Evolutionary conservation across 306 rosid genomes (phyloP), one percentile per base, ranked within the genome.

Genomic region (Rubus parviflorus): DNA sequence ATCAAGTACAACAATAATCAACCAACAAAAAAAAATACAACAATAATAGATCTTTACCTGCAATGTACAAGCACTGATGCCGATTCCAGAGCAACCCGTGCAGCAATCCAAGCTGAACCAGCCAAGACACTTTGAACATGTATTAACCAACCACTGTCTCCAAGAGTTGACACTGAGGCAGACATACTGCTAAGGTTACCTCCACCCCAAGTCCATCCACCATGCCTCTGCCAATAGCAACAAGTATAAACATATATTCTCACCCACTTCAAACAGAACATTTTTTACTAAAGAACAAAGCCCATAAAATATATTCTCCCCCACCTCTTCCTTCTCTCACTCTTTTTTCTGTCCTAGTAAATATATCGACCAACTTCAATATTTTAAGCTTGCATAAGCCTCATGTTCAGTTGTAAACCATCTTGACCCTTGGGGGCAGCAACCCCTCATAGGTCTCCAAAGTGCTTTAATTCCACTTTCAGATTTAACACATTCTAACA

Each of bases 131-230:
- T 88, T 66, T 95, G 99, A 77, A 95, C 86, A 71, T 92, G 97
- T 80, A 86, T 88, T 80, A 95, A 75, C 99, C 99, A 95, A 70
- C 97, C 99, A 87, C 91, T 90, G 82, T 95, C 97, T 80, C 97
- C 97, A 80, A 95, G 96, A 67, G 92, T 87, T 75, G 99, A 90
- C 72, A 95, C 99, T 23, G 97, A 92, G 83, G 97, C 90, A 83
- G 99, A 95, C 99, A 95, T 95, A 78, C 97, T 92, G 83, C 97
- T 92, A 56, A 95, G 91, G 80, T 95, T 95, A 63, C 99, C 99
- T 75, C 99, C 99, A 83, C 99, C 97, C 99, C 99, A 95, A 49
- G 89, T 95, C 81, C 92, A 92, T 56, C 94, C 99, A 75, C 99
- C 99, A 82, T 95, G 92, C 82, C 99, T 90, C 99, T 92, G 83